Conservation (phyloP, 208 protist species). For the Crithidia brevicula region DNA sequence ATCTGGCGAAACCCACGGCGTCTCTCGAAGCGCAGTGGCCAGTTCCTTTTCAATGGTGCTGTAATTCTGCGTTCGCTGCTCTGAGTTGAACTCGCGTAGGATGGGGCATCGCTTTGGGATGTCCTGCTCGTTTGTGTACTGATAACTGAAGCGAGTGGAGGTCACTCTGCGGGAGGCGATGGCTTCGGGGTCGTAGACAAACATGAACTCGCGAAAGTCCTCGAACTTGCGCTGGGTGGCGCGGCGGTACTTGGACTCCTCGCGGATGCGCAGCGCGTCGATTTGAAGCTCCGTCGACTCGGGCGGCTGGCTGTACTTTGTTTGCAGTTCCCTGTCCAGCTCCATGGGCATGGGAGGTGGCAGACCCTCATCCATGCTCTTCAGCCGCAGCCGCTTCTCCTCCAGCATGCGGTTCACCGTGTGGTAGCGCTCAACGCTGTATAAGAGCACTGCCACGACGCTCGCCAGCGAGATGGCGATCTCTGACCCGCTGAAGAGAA, state of each 20-base stretch:
- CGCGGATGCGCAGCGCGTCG: constrained; percentile 51
- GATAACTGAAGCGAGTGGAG: constrained; percentile 59
- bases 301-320: constrained; percentile 47
- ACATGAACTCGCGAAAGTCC: constrained; percentile 84
- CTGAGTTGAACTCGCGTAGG: constrained; percentile 68
- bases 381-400: constrained; percentile 46
- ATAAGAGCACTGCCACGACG: constrained; percentile 47
- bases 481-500: constrained; percentile 51
- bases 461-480: constrained; percentile 51
- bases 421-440: constrained; percentile 59
- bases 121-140: constrained; percentile 66
- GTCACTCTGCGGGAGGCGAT: constrained; percentile 56
- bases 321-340: constrained; percentile 43
- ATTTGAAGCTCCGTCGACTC: constrained; percentile 42
- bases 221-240: constrained; percentile 77
- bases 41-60: constrained; percentile 46
- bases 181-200: constrained; percentile 73
- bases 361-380: constrained; percentile 75
- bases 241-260: constrained; percentile 59
- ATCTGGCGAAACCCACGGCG: constrained; percentile 58
- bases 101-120: constrained; percentile 69
- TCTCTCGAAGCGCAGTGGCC: constrained; percentile 30
- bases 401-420: constrained; percentile 51
- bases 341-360: constrained; percentile 70
- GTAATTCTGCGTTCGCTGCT: constrained; percentile 45